Evolutionary conservation across 2,329 filamentous ascomycete genomes (phyloP).

Genomic region (Penicillium digitatum): DNA sequence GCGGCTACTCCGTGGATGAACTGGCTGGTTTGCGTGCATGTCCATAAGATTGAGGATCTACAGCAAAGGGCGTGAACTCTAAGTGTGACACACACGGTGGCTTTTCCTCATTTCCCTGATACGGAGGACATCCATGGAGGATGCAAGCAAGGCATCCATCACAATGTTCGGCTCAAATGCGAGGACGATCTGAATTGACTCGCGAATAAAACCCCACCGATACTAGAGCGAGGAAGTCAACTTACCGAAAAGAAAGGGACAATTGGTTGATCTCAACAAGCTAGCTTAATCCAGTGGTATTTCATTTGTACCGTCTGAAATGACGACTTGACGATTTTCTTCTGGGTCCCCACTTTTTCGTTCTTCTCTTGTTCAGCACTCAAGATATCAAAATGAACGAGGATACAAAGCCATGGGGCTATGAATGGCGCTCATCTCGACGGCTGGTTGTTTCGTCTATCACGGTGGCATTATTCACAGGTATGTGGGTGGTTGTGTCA

Average conservation of each 20-base stretch:
- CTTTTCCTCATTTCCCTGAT: background rate
- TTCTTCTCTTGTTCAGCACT: background rate
- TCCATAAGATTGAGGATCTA: background rate
- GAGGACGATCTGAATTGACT: background rate
- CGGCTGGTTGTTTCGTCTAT: constrained; percentile 7
- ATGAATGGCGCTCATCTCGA: constrained; percentile 10
- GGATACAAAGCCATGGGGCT: constrained; percentile 7
- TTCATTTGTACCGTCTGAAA: background rate
- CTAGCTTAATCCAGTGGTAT: background rate
- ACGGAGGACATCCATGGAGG: background rate
- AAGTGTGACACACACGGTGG: constrained; percentile 1
- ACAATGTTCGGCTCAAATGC: background rate
- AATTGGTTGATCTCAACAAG: background rate
- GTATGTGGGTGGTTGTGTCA: constrained; percentile 2
- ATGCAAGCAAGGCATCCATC: background rate
- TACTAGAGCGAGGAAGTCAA: background rate
- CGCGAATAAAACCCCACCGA: background rate
- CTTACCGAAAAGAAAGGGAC: background rate
- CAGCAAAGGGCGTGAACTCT: constrained; percentile 3
- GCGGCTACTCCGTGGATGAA: background rate
- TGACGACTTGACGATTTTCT: background rate
- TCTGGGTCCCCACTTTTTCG: background rate
- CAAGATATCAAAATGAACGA: background rate
- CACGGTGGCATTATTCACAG: constrained; percentile 11
- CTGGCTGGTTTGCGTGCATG: background rate